A percentile compares a stretch with the other conserved stretches of the same genome.
phyloP scores from a whole-genome alignment of 257 asterid genomes.

The Apocynum venetum region DNA sequence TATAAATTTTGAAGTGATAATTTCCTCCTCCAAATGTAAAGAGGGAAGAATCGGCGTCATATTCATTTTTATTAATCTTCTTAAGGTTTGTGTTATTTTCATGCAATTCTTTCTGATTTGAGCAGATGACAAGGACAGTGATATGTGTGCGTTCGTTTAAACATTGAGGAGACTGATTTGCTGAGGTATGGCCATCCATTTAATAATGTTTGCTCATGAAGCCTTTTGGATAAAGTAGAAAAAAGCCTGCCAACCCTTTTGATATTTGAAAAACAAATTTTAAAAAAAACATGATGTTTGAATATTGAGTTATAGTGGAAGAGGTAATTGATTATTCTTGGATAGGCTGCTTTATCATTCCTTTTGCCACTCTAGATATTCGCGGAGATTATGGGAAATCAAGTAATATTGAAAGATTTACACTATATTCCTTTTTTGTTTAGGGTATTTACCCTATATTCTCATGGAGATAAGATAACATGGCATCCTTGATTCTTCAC shows the following conservation, averaged over 20 bases:
- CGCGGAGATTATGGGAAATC: background rate
- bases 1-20: no score
- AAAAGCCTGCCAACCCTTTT: conserved; percentile 4
- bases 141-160: background rate
- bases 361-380: background rate
- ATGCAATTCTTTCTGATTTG: background rate
- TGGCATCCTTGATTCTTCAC: background rate
- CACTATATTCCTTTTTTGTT: background rate
- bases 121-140: background rate
- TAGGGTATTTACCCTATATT: no score
- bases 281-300: background rate
- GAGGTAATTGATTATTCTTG: background rate
- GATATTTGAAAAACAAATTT: background rate
- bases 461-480: no score
- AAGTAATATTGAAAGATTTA: background rate
- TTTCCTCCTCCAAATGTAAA: background rate
- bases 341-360: conserved; percentile 3
- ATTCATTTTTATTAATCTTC: conserved; percentile 4
- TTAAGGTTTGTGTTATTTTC: conserved; percentile 7
- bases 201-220: background rate
- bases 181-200: background rate
- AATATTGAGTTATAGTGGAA: background rate
- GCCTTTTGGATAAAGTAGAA: conserved; percentile 4
- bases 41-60: background rate
- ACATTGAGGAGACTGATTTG: background rate